Base-by-base conservation (phyloP, 163 green algal species). In the Chlamydomonas reinhardtii region DNA sequence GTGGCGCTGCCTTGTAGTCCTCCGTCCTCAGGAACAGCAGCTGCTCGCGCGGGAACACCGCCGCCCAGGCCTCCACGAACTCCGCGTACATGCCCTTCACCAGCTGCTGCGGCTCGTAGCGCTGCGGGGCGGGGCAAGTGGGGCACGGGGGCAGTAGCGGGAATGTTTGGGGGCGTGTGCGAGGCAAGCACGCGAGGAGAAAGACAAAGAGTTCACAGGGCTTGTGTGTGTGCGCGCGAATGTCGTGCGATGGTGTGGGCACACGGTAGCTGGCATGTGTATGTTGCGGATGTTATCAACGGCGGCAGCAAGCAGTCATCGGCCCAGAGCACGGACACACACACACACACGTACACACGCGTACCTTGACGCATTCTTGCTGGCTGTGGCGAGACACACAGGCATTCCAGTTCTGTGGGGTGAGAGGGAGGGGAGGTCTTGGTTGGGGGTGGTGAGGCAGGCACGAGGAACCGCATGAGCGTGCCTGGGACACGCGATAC, bases 1-100 rank as follows among this genome's bases (percentile, higher is more conserved):
- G 17, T 29, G 81, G 70, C 16, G 71, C 81, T 16, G 72, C 71
- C 81, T 91, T 74, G 82, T 94, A 94, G 84, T 94, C 88, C 66
- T 94, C 90, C 8, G 71, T 91, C 32, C 90, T 82, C 75, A 94
- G 24, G 73, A 91, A 90, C 56, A 94, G 77, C 24, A 94, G 70
- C 75, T 91, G 85, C 20, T 94, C 81, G 16, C 62, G 29, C 0
- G 90, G 90, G 62, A 85, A 94, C 29, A 85, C 59, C n/a, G 48
- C 17, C n/a, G 54, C 65, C 90, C 90, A 94, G 8, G 81, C 71
- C 17, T 87, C 74, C 39, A 91, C 59, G 78, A 91, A 91, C 81
- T 86, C 77, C 0, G 29, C 19, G 73, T 89, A 89, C 87, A 91
- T 89, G 71, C 88, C 83, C 76, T 84, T 79, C 54, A 83, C 83